Conservation (phyloP, 352 stramenopile species). For the Globisporangium lucens region DNA sequence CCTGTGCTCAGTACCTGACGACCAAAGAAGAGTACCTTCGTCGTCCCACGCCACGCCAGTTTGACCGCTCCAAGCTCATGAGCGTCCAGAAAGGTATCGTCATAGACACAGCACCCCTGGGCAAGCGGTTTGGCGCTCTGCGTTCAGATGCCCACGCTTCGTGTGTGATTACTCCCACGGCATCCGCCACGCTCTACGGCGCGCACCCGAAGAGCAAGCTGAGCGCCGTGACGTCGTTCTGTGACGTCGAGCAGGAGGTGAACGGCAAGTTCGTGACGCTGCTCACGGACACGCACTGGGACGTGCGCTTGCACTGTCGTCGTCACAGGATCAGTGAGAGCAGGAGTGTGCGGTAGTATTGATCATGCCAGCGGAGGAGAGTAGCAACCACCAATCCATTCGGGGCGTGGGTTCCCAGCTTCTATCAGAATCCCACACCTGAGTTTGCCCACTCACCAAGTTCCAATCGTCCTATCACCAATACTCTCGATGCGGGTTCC, state of each 20-base stretch:
- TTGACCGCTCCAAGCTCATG: conserved; percentile 29
- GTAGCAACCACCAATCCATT: too few relatives aligned
- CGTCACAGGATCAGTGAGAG: conserved; percentile 23
- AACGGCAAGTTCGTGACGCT: conserved; percentile 26
- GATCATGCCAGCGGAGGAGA: too few relatives aligned
- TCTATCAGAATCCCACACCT: too few relatives aligned
- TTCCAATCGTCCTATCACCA: too few relatives aligned
- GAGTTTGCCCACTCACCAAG: too few relatives aligned
- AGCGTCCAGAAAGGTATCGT: conserved; percentile 34
- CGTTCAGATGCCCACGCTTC: conserved; percentile 20
- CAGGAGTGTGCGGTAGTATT: conserved; percentile 25
- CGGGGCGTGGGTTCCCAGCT: too few relatives aligned
- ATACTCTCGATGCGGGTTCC: too few relatives aligned
- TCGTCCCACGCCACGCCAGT: conserved; percentile 33
- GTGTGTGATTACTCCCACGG: conserved; percentile 29
- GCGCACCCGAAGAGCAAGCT: conserved; percentile 40
- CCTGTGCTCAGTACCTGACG: conserved; percentile 58
- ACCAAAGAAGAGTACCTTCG: conserved; percentile 55
- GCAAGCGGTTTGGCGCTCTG: conserved; percentile 25
- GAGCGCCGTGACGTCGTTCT: conserved; percentile 24
- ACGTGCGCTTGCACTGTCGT: conserved; percentile 37
- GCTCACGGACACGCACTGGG: conserved; percentile 51
- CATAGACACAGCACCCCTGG: conserved; percentile 23
- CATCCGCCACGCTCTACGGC: conserved; percentile 34
- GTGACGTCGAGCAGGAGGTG: conserved; percentile 35